Percentiles rank a stretch among this genome's conserved stretches.
Conservation (phyloP, 305 asterid species). For the Striga hermonthica region DNA sequence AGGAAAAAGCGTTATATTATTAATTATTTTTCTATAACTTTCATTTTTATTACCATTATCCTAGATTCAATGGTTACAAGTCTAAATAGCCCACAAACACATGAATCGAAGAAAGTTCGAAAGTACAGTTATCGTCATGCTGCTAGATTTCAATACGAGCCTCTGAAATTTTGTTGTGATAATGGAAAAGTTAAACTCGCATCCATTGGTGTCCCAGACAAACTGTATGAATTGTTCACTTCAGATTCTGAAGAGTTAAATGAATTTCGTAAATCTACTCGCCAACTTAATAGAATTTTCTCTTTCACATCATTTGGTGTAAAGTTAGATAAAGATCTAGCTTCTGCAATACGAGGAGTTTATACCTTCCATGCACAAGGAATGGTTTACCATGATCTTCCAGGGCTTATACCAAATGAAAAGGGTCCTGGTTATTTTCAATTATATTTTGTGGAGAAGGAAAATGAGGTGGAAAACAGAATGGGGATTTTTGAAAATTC, state of each 20-base stretch:
- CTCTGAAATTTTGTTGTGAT: neutral
- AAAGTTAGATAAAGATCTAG: neutral
- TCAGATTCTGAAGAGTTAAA: neutral
- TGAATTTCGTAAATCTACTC: neutral
- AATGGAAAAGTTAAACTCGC: constrained; percentile 2
- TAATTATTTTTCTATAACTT: too few species aligned
- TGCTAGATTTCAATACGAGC: neutral
- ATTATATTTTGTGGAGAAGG: neutral
- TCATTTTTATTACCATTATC: neutral
- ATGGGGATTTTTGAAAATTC: neutral
- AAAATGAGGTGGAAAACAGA: neutral
- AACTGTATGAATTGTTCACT: neutral
- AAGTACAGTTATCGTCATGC: neutral
- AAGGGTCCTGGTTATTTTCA: neutral
- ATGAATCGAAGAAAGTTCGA: neutral
- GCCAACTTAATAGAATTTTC: neutral
- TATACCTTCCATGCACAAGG: neutral
- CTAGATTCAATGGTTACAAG: neutral
- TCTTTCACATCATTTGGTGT: neutral
- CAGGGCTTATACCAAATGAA: neutral
- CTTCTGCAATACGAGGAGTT: neutral
- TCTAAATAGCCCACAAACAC: neutral
- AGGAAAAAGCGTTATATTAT: too few species aligned
- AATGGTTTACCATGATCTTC: constrained; percentile 3
- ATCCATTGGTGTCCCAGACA: neutral